Conservation (phyloP, 2,329 filamentous ascomycete species). For the Neofusicoccum kwambonambiense region DNA sequence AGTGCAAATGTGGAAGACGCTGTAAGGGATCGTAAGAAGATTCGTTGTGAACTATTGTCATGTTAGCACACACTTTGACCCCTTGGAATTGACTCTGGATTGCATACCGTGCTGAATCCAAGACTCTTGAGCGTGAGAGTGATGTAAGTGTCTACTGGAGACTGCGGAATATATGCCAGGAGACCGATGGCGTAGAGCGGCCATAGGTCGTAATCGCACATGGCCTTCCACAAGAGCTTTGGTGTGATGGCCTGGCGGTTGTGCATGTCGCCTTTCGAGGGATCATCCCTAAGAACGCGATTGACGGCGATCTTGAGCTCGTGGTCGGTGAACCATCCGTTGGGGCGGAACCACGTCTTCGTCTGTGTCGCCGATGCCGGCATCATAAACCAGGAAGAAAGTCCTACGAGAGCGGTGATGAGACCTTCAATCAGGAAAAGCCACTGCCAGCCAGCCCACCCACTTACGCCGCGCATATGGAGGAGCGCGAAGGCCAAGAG, state of each 20-base stretch:
- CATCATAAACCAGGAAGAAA: slow-evolving; percentile 57
- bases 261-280: slow-evolving; percentile 54
- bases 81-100: neutral
- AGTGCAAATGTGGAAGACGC: slow-evolving; percentile 39
- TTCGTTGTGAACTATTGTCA: slow-evolving; percentile 55
- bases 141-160: slow-evolving; percentile 50
- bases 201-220: slow-evolving; percentile 33
- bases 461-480: slow-evolving; percentile 43
- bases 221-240: slow-evolving; percentile 25
- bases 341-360: slow-evolving; percentile 56
- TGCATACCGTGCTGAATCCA: slow-evolving; percentile 51
- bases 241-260: slow-evolving; percentile 30
- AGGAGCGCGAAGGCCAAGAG: slow-evolving; percentile 42
- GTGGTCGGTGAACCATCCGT: slow-evolving; percentile 62
- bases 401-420: slow-evolving; percentile 54
- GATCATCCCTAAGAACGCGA: slow-evolving; percentile 60
- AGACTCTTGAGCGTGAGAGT: slow-evolving; percentile 57
- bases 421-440: slow-evolving; percentile 58
- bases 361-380: slow-evolving; percentile 51
- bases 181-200: slow-evolving; percentile 34
- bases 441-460: slow-evolving; percentile 49
- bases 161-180: slow-evolving; percentile 50
- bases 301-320: slow-evolving; percentile 65
- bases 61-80: neutral
- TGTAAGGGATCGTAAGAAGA: slow-evolving; percentile 58